These are phyloP conservation scores for Allantophomopsis cytisporea DNA, from an alignment of 2,329 filamentous ascomycete species.

Conservation along the genomic window DNA sequence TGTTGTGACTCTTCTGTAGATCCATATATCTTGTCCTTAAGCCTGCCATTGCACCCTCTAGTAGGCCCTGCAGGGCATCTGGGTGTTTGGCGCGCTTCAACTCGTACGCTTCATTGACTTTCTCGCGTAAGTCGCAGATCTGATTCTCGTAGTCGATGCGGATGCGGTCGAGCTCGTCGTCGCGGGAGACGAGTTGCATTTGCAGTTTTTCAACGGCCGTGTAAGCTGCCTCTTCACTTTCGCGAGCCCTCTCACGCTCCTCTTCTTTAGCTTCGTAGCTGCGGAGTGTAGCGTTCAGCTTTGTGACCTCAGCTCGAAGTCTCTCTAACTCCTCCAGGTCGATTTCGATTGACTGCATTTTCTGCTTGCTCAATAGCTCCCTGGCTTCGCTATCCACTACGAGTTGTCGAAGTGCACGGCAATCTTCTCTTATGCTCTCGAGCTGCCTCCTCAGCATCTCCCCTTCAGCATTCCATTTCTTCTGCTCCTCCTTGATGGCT, in stretches of 20 bases:
- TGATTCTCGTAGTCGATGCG: constrained; percentile 29
- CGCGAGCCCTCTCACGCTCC: constrained; percentile 40
- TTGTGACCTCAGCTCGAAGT: constrained; percentile 42
- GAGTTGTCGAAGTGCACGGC: constrained; percentile 48
- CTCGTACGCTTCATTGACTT: constrained; percentile 1
- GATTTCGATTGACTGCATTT: constrained; percentile 47
- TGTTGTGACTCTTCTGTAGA: constrained; percentile 35
- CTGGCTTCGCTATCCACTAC: constrained; percentile 57
- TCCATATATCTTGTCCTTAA: constrained; percentile 30
- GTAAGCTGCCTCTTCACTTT: constrained; percentile 43
- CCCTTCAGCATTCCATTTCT: constrained; percentile 44
- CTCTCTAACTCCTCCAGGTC: constrained; percentile 45
- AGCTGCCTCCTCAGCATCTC: constrained; percentile 44
- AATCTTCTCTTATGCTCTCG: constrained; percentile 41
- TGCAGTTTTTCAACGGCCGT: constrained; percentile 43
- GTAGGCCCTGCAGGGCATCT: constrained; percentile 24
- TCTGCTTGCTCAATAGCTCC: constrained; percentile 49
- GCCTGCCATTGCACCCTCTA: constrained; percentile 31
- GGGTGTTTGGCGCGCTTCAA: not conserved
- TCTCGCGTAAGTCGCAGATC: constrained; percentile 28
- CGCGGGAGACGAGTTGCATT: constrained; percentile 38
- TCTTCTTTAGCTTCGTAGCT: constrained; percentile 51
- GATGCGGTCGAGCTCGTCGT: constrained; percentile 28
- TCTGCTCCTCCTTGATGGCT: constrained; percentile 55
- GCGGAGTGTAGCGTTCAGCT: constrained; percentile 45